Evolutionary conservation across 306 rosid species (phyloP).

Genomic region (Casuarina glauca): DNA sequence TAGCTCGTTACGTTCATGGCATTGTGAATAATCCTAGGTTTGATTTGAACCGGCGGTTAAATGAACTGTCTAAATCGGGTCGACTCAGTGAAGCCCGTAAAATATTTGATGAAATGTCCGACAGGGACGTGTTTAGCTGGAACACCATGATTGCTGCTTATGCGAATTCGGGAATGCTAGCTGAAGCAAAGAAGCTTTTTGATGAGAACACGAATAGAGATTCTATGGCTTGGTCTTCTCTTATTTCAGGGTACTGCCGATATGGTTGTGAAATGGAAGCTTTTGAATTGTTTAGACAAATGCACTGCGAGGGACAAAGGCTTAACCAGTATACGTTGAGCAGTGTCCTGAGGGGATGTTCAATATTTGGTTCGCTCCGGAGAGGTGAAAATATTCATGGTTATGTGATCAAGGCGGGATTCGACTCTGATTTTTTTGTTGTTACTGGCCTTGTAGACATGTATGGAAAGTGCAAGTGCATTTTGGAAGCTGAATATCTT

Average conservation of each 20-base stretch:
- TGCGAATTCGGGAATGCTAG: slow-evolving; percentile 56
- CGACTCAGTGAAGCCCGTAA: slow-evolving; percentile 65
- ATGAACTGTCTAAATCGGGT: slow-evolving; percentile 51
- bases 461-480: slow-evolving; percentile 76
- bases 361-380: slow-evolving; percentile 53
- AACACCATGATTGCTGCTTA: slow-evolving; percentile 75
- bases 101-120: slow-evolving; percentile 67
- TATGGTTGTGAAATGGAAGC: slow-evolving; percentile 59
- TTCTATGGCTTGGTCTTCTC: slow-evolving; percentile 77
- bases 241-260: slow-evolving; percentile 73
- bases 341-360: slow-evolving; percentile 70
- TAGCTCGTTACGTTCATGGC: slow-evolving; percentile 23
- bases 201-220: slow-evolving; percentile 41
- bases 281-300: slow-evolving; percentile 55
- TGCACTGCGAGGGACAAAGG: slow-evolving; percentile 64
- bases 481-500: slow-evolving; percentile 65
- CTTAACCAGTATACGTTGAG: slow-evolving; percentile 76
- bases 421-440: slow-evolving; percentile 54
- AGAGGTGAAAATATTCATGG: slow-evolving; percentile 75
- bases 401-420: slow-evolving; percentile 51
- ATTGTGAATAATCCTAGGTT: slow-evolving; percentile 23
- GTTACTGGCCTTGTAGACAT: slow-evolving; percentile 84
- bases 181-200: slow-evolving; percentile 68
- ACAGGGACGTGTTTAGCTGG: slow-evolving; percentile 71
- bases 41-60: slow-evolving; percentile 46